Evolutionary conservation across 2,329 filamentous ascomycete genomes (phyloP), one percentile per base, ranked within the genome.

Genomic region (Pleurostoma richardsiae): DNA sequence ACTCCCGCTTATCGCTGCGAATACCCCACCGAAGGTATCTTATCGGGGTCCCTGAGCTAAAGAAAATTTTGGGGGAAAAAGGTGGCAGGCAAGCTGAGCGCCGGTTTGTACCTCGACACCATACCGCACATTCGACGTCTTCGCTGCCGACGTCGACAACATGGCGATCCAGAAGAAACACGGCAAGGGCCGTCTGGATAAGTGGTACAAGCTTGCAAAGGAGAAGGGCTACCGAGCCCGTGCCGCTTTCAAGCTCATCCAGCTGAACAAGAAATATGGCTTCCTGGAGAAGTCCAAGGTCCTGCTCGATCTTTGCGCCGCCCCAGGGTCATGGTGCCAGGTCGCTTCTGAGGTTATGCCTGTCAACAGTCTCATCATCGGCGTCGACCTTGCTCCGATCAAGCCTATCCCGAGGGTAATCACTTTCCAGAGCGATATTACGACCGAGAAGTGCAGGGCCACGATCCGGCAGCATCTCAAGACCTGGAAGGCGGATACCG

Each of bases 111-210:
- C 19, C 19, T 19, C 19, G 19, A 19, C 19, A 19, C 19, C 19
- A 19, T 19, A 19, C 19, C 19, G 19, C 19, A 19, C 19, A 19
- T 19, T 19, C 19, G 19, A 19, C 19, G 19, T 19, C 19, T 19
- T 19, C 19, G 19, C 19, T 19, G 19, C 19, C 19, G 19, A 31
- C 11, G 11, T 39, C 41, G 29, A 52, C 49, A 59, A 55, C 48
- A 97, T 97, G 94, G 91, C 89, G 62, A 92, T 97, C 61, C 90
- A 97, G 65, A 96, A 97, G 80, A 97, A 97, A 80, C 88, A 96
- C 73, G 92, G 90, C 72, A 97, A 97, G 75, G 92, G 92, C 69
- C 91, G 92, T 81, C 79, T 96, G 61, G 94, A 99, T 71, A 96
- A 97, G 71, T 97, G 91, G 89, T 99, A 97, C 72, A 92, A 91